phyloP scores from a whole-genome alignment of 176 grass and related monocot genomes.

The Musa troglodytarum region DNA sequence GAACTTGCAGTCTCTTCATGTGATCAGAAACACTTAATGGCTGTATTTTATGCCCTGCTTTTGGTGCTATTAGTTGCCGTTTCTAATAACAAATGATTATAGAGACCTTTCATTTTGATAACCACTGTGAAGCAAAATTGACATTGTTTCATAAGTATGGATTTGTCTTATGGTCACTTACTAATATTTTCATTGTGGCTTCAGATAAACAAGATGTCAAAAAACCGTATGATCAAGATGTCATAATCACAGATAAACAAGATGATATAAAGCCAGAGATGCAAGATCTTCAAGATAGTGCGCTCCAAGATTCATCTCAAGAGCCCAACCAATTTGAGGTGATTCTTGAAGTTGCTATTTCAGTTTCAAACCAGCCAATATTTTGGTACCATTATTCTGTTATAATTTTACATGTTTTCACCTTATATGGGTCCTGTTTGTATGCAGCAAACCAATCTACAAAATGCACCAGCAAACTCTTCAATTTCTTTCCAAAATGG shows the following conservation, averaged over 20 bases:
- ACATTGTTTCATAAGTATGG: too few relatives aligned
- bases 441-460: constrained; percentile 18
- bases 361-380: neutral
- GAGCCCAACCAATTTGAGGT: constrained; percentile 25
- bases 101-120: too few relatives aligned
- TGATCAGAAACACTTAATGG: too few relatives aligned
- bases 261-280: neutral
- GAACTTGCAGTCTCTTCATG: too few relatives aligned
- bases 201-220: neutral
- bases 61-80: too few relatives aligned
- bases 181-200: neutral
- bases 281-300: constrained; percentile 16
- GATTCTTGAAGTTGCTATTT: neutral
- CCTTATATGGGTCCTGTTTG: neutral
- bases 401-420: neutral
- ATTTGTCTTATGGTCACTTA: too few relatives aligned
- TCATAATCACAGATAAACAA: neutral
- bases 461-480: constrained; percentile 45
- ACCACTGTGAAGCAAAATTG: too few relatives aligned
- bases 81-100: too few relatives aligned
- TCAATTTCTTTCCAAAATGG: constrained; percentile 41
- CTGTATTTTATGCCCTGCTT: too few relatives aligned
- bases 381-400: neutral
- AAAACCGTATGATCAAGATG: neutral
- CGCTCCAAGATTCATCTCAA: constrained; percentile 18